phyloP scores from a whole-genome alignment of 305 asterid genomes.

The Lippia alba region DNA sequence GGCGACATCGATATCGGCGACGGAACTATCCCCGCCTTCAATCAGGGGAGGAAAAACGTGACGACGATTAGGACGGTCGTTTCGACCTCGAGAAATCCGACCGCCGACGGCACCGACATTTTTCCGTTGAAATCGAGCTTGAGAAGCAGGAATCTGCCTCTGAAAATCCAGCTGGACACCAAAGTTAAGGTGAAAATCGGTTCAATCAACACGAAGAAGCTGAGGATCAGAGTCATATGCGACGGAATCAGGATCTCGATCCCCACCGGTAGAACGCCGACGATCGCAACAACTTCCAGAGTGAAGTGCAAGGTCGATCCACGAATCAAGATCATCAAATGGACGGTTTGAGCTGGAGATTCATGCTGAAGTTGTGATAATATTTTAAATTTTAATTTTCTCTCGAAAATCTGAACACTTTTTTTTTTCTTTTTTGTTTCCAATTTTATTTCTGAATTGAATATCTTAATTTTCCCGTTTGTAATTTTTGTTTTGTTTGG shows the following conservation, averaged over 20 bases:
- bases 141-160: constrained; percentile 60
- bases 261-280: constrained; percentile 70
- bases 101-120: constrained; percentile 52
- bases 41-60: constrained; percentile 56
- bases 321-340: constrained; percentile 84
- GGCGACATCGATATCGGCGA: constrained; percentile 58
- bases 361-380: constrained; percentile 37
- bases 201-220: constrained; percentile 59
- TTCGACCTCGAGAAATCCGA: constrained; percentile 43
- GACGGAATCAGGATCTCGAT: constrained; percentile 60
- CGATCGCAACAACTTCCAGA: constrained; percentile 59
- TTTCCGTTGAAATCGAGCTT: constrained; percentile 58
- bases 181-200: constrained; percentile 75
- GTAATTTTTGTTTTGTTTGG: constrained; percentile 29
- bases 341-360: constrained; percentile 64
- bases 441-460: constrained; percentile 6
- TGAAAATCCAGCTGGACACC: constrained; percentile 72
- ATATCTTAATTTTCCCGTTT: constrained; percentile 1
- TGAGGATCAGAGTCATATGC: constrained; percentile 68
- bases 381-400: neutral
- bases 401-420: neutral
- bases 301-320: constrained; percentile 85
- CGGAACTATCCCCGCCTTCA: constrained; percentile 67
- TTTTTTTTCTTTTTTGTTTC: neutral
- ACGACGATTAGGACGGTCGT: constrained; percentile 55